Percentiles rank a stretch among this genome's conserved stretches.
Evolutionary conservation across 2,329 filamentous ascomycete species (phyloP).

Genomic region (Immersiporthe knoxdaviesiana): DNA sequence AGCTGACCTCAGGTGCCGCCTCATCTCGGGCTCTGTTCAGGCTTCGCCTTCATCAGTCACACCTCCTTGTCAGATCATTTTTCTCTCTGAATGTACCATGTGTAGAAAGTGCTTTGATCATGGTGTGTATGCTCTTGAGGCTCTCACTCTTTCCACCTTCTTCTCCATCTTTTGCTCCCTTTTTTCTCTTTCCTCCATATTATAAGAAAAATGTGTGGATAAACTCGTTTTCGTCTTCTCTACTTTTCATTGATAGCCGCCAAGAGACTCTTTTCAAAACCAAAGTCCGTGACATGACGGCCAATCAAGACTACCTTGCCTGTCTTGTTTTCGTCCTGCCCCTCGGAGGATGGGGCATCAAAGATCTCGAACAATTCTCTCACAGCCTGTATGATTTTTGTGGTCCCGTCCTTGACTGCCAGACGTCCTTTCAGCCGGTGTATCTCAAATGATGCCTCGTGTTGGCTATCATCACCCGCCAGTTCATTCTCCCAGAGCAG

Average conservation of each 20-base stretch:
- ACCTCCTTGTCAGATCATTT: neutral
- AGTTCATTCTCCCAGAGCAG: slow-evolving; percentile 80
- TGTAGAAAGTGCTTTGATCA: neutral
- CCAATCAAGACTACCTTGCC: slow-evolving; percentile 69
- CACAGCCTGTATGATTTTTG: slow-evolving; percentile 87
- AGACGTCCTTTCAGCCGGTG: slow-evolving; percentile 87
- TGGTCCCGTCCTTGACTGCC: slow-evolving; percentile 62
- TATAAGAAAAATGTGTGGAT: too few species aligned
- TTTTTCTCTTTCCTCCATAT: neutral
- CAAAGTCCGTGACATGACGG: slow-evolving; percentile 53
- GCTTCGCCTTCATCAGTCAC: neutral
- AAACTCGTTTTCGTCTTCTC: neutral
- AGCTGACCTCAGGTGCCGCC: neutral
- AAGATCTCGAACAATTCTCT: slow-evolving; percentile 92
- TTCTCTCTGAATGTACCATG: neutral
- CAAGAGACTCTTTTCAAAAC: slow-evolving; percentile 52
- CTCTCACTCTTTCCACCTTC: too few species aligned
- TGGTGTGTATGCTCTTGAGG: too few species aligned
- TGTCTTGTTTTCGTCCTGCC: slow-evolving; percentile 33
- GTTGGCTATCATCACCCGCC: slow-evolving; percentile 46
- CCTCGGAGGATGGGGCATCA: slow-evolving; percentile 53
- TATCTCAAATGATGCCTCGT: slow-evolving; percentile 67
- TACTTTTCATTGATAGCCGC: slow-evolving; percentile 19
- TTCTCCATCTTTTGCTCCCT: too few species aligned
- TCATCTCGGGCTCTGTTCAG: too few species aligned